These are phyloP conservation scores for Aspergillus sclerotiicarbonarius DNA, from an alignment of 495 filamentous ascomycete species.

Conservation along the genomic window DNA sequence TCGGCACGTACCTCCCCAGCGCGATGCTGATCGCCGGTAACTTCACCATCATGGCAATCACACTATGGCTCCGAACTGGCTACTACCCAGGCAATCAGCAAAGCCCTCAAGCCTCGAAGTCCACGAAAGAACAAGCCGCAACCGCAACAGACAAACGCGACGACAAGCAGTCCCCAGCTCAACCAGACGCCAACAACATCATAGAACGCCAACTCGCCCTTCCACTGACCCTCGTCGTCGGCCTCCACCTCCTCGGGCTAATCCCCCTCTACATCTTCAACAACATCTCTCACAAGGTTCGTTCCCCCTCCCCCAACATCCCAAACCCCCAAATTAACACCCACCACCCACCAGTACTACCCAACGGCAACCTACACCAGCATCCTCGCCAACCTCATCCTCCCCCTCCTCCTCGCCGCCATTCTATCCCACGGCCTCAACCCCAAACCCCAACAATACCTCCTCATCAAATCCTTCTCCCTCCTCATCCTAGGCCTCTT, in stretches of 20 bases:
- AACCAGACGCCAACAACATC: conserved; percentile 26
- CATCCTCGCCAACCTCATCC: conserved; percentile 54
- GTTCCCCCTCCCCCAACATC: conserved; percentile 20
- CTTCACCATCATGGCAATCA: conserved; percentile 93
- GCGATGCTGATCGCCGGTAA: conserved; percentile 93
- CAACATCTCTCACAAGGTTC: conserved; percentile 63
- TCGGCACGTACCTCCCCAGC: conserved; percentile 94
- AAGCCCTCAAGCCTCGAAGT: conserved; percentile 23
- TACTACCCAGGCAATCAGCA: conserved; percentile 32
- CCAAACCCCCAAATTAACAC: conserved; percentile 19
- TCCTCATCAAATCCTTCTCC: conserved; percentile 85
- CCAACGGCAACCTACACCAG: conserved; percentile 50
- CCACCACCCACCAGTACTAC: conserved; percentile 49
- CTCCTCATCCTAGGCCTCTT: conserved; percentile 87
- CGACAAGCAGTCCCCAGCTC: conserved; percentile 12
- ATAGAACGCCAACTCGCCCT: conserved; percentile 75
- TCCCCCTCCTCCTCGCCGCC: conserved; percentile 53
- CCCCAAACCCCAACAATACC: conserved; percentile 60
- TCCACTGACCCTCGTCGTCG: conserved; percentile 69
- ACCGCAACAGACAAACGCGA: conserved; percentile 15
- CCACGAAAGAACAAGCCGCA: conserved; percentile 22
- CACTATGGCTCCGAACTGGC: conserved; percentile 86
- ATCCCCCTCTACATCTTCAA: conserved; percentile 88
- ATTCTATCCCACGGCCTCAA: conserved; percentile 51
- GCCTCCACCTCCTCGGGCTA: conserved; percentile 72